These are phyloP conservation scores for Turritis glabra DNA, from an alignment of 345 rosid species.

Conservation along the genomic window DNA sequence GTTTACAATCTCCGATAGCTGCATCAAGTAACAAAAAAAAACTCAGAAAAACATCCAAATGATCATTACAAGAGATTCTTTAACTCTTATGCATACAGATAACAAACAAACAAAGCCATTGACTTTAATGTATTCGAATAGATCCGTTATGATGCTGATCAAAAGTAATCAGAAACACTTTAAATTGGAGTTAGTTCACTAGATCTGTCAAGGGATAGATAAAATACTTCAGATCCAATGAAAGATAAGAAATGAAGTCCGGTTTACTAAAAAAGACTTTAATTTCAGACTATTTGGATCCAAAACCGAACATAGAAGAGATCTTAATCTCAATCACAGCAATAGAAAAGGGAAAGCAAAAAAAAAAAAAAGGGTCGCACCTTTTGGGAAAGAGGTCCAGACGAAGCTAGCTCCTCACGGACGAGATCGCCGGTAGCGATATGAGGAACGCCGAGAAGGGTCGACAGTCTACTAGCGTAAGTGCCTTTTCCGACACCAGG, in stretches of 20 bases:
- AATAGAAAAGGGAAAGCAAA: neutral
- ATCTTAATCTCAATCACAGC: neutral
- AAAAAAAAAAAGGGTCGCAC: conserved; percentile 28
- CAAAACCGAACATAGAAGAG: neutral
- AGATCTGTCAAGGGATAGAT: conserved; percentile 8
- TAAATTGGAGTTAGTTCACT: neutral
- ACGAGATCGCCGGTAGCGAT: conserved; percentile 99
- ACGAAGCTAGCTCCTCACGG: conserved; percentile 78
- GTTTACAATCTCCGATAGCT: conserved; percentile 84
- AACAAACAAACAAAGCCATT: neutral
- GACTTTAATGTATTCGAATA: neutral
- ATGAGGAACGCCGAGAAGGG: conserved; percentile 82
- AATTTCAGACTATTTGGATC: neutral
- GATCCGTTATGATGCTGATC: conserved; percentile 3
- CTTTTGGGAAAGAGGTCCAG: conserved; percentile 75
- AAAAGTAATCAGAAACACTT: neutral
- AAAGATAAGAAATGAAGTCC: neutral
- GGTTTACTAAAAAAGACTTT: neutral
- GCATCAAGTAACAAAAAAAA: conserved; percentile 25
- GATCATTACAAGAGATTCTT: neutral
- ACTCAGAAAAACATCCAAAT: neutral
- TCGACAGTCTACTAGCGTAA: conserved; percentile 87
- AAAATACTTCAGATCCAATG: conserved; percentile 18
- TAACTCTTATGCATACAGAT: neutral
- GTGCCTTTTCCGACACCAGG: conserved; percentile 99